phyloP scores from a whole-genome alignment of 768 basidiomycete species.

The Russula abietina region DNA sequence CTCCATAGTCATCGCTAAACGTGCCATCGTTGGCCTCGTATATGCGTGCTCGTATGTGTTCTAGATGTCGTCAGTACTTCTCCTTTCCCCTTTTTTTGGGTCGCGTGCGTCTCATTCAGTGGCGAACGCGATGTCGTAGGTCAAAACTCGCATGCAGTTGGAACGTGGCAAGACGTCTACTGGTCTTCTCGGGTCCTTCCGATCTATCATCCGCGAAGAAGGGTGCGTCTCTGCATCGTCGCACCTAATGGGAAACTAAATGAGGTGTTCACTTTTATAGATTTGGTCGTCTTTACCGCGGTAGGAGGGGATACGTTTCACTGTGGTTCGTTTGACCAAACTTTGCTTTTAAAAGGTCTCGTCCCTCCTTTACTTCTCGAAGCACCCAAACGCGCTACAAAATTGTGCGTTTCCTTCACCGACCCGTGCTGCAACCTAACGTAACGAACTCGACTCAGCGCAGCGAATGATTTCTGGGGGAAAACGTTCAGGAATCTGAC shows the following conservation, averaged over 20 bases:
- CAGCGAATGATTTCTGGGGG: constrained; percentile 95
- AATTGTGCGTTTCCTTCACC: constrained; percentile 57
- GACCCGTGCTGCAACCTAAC: background rate
- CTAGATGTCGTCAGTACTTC: constrained; percentile 73
- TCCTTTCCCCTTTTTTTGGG: background rate
- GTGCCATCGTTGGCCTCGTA: background rate
- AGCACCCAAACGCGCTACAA: constrained; percentile 96
- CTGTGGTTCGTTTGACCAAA: background rate
- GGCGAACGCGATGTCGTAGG: constrained; percentile 39
- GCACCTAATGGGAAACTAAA: constrained; percentile 19
- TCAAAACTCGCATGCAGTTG: constrained; percentile 99
- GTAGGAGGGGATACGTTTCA: constrained; percentile 33
- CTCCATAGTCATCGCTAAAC: constrained; percentile 5
- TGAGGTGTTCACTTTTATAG: constrained; percentile 36
- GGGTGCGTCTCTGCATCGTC: constrained; percentile 50
- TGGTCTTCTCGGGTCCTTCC: constrained; percentile 80
- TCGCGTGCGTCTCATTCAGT: background rate
- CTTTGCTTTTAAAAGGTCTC: constrained; percentile 47
- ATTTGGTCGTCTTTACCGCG: constrained; percentile 81
- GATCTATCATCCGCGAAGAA: constrained; percentile 79
- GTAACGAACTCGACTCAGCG: constrained; percentile 29
- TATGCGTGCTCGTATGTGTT: background rate
- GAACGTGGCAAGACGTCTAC: constrained; percentile 71
- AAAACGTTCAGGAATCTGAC: constrained; percentile 57
- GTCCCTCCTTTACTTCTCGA: constrained; percentile 94